Conservation (phyloP, 352 stramenopile species). For the Stramenopiles sp. region DNA sequence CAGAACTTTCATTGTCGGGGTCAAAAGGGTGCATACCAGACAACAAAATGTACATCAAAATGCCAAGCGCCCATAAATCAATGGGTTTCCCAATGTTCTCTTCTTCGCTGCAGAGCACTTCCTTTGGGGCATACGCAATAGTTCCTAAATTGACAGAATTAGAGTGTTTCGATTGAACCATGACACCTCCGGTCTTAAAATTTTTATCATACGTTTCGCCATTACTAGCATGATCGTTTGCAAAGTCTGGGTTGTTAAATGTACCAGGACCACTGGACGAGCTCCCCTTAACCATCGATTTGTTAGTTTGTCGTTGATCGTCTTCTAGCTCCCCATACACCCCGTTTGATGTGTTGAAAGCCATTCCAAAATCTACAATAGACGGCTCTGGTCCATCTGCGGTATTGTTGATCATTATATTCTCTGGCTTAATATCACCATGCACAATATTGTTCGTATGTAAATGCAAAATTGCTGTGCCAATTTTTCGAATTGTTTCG, state of each 20-base stretch:
- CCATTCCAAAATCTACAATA: conserved; percentile 10
- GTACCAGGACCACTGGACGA: conserved; percentile 30
- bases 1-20: conserved; percentile 52
- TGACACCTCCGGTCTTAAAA: conserved; percentile 24
- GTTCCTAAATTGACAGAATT: not conserved
- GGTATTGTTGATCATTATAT: conserved; percentile 32
- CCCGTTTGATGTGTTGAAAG: not conserved
- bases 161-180: not conserved
- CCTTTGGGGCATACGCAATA: conserved; percentile 16
- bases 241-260: conserved; percentile 60
- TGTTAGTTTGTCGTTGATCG: not conserved
- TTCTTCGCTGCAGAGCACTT: conserved; percentile 15
- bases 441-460: conserved; percentile 61
- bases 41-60: conserved; percentile 57
- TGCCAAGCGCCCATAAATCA: conserved; percentile 41
- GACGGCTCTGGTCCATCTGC: not conserved
- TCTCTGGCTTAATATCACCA: conserved; percentile 63
- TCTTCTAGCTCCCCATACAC: not conserved
- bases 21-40: conserved; percentile 56
- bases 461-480: conserved; percentile 50
- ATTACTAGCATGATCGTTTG: conserved; percentile 50
- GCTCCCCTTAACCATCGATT: not conserved
- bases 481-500: conserved; percentile 40
- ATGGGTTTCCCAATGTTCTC: conserved; percentile 19
- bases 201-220: conserved; percentile 34